Conservation (phyloP, 2,329 filamentous ascomycete species). For the Penicillium sp. region DNA sequence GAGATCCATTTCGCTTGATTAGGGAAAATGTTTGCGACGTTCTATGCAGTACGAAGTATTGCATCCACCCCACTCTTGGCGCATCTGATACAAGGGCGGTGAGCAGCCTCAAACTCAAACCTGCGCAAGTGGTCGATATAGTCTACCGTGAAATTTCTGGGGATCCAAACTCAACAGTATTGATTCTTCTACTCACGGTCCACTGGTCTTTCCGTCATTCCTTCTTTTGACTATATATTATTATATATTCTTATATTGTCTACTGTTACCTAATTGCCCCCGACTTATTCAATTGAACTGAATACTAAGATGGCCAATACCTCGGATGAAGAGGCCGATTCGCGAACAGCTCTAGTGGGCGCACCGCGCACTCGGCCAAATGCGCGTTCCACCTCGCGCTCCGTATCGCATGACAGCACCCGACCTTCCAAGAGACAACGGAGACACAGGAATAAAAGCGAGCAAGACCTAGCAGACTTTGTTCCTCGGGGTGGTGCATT, state of each 20-base stretch:
- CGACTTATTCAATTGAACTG: background rate
- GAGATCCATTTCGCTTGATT: too few species aligned
- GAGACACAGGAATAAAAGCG: slow-evolving; percentile 23
- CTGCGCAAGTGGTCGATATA: slow-evolving; percentile 1
- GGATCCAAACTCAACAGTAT: slow-evolving; percentile 1
- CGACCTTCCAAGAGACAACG: slow-evolving; percentile 30
- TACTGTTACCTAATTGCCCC: background rate
- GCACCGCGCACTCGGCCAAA: slow-evolving; percentile 33
- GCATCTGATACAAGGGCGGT: background rate
- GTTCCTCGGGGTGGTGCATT: slow-evolving; percentile 39
- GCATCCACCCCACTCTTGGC: slow-evolving; percentile 3
- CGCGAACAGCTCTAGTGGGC: slow-evolving; percentile 46
- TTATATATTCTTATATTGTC: too few species aligned
- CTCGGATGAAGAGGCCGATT: slow-evolving; percentile 42
- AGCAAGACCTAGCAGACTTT: slow-evolving; percentile 34
- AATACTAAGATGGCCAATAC: background rate
- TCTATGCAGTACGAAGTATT: too few species aligned
- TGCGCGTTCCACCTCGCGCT: slow-evolving; percentile 21
- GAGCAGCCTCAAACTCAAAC: background rate
- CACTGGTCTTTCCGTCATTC: background rate
- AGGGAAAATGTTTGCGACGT: too few species aligned
- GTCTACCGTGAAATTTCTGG: slow-evolving; percentile 27
- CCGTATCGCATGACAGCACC: slow-evolving; percentile 24
- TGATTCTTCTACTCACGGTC: background rate
- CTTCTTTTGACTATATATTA: background rate